A percentile compares a stretch with the other conserved stretches of the same genome.
Evolutionary conservation across 495 filamentous ascomycete species (phyloP).

Genomic region (Cercophora newfieldiana): DNA sequence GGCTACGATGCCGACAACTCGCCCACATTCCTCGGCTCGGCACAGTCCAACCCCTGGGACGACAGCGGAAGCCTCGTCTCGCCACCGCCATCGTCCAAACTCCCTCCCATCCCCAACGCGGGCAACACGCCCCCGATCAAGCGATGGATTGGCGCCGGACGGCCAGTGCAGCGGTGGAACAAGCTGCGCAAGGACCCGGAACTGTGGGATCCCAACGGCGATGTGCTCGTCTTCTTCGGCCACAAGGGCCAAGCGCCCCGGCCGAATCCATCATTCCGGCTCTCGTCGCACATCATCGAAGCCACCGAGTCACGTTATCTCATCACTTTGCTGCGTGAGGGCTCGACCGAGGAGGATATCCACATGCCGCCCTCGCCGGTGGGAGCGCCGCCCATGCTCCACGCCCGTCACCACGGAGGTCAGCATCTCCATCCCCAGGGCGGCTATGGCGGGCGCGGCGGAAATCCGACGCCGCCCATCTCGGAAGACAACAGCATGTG

Average conservation of each 20-base stretch:
- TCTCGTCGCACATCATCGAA: conserved; percentile 58
- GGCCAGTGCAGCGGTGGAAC: conserved; percentile 52
- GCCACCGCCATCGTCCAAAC: conserved; percentile 37
- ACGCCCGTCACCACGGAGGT: conserved; percentile 32
- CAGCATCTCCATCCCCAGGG: conserved; percentile 28
- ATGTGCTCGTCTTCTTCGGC: conserved; percentile 61
- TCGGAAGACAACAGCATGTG: conserved; percentile 46
- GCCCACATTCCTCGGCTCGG: conserved; percentile 16
- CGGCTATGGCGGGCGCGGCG: conserved; percentile 31
- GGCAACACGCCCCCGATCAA: conserved; percentile 43
- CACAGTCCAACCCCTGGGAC: conserved; percentile 32
- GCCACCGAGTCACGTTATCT: conserved; percentile 55
- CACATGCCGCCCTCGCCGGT: conserved; percentile 46
- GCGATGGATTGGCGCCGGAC: conserved; percentile 51
- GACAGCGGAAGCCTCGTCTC: conserved; percentile 24
- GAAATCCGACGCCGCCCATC: conserved; percentile 43
- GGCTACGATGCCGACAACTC: conserved; percentile 30
- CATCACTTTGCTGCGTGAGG: conserved; percentile 53
- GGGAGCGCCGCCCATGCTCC: conserved; percentile 45
- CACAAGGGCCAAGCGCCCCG: conserved; percentile 41
- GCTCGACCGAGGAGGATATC: conserved; percentile 48
- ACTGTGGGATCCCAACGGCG: conserved; percentile 62
- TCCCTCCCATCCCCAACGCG: conserved; percentile 35
- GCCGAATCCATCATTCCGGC: conserved; percentile 55
- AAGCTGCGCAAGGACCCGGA: conserved; percentile 60